Percentiles rank a stretch among this genome's conserved stretches.
Evolutionary conservation across 1,139 yeast genomes (phyloP).

Genomic region (Kluyveromyces sp.): DNA sequence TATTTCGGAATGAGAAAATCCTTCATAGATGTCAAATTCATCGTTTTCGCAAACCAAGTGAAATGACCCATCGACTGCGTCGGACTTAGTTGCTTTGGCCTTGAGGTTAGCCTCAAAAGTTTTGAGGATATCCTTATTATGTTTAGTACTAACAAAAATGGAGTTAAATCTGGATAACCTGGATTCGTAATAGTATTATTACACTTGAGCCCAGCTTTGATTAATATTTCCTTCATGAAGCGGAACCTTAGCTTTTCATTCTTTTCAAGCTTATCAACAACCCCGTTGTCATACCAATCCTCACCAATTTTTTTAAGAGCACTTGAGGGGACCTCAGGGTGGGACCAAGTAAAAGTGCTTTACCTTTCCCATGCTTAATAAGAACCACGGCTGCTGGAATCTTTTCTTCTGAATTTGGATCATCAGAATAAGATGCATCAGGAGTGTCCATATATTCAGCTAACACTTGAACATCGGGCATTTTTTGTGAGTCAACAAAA

Average conservation of each 20-base stretch:
- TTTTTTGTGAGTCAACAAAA: conserved; percentile 64
- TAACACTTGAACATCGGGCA: conserved; percentile 55
- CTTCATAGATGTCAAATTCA: conserved; percentile 29
- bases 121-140: conserved; percentile 34
- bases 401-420: not conserved
- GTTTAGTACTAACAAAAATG: conserved; percentile 35
- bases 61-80: conserved; percentile 10
- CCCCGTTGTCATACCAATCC: conserved; percentile 30
- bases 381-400: conserved; percentile 55
- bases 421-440: conserved; percentile 36
- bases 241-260: conserved; percentile 42
- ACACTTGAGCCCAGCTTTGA: conserved; percentile 51
- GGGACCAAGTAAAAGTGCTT: conserved; percentile 73
- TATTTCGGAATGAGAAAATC: conserved; percentile 26
- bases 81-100: conserved; percentile 9
- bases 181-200: conserved; percentile 47
- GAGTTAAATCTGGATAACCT: conserved; percentile 63
- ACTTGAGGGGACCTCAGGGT: conserved; percentile 74
- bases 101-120: conserved; percentile 13
- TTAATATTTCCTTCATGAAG: conserved; percentile 51
- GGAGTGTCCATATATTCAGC: conserved; percentile 52
- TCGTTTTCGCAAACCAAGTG: conserved; percentile 22
- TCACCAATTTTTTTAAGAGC: conserved; percentile 35
- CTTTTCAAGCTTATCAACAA: conserved; percentile 36
- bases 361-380: conserved; percentile 68